phyloP scores from a whole-genome alignment of 176 grass and related monocot species.

The Urochloa ruziziensis region DNA sequence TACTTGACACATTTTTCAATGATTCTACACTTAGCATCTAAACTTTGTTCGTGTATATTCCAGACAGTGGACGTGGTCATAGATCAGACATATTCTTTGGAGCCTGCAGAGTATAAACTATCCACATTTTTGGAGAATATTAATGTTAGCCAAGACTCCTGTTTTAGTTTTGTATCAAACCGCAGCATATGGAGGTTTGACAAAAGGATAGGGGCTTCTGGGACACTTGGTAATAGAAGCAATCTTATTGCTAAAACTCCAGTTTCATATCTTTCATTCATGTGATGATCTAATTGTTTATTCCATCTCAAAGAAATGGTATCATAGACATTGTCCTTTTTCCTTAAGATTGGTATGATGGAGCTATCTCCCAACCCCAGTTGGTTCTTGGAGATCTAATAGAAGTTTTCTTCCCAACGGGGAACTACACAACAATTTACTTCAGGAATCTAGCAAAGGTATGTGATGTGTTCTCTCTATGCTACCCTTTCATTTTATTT shows the following conservation, averaged over 20 bases:
- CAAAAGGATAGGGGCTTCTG: constrained; percentile 62
- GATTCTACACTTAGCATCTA: background rate
- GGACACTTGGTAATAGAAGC: constrained; percentile 56
- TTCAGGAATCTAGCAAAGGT: constrained; percentile 93
- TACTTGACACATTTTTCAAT: constrained; percentile 4
- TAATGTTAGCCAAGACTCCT: constrained; percentile 51
- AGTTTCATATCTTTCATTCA: background rate
- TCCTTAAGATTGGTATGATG: constrained; percentile 82
- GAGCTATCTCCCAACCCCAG: constrained; percentile 91
- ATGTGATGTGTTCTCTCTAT: constrained; percentile 7
- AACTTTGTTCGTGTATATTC: constrained; percentile 27
- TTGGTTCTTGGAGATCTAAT: constrained; percentile 88
- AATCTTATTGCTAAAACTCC: constrained; percentile 18
- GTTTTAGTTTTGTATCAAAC: constrained; percentile 75
- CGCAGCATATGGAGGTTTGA: constrained; percentile 89
- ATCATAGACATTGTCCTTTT: constrained; percentile 15
- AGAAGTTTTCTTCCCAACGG: constrained; percentile 84
- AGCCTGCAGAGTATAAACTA: constrained; percentile 66
- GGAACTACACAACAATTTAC: constrained; percentile 73
- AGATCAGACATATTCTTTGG: constrained; percentile 73
- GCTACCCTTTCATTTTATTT: constrained; percentile 1
- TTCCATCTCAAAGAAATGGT: background rate
- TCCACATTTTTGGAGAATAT: constrained; percentile 87
- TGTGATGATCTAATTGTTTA: constrained; percentile 17
- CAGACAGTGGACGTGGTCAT: constrained; percentile 96